A percentile compares a stretch with the other conserved stretches of the same genome.
Evolutionary conservation across 257 asterid genomes (phyloP).

Genomic region (Scutellaria barbata): DNA sequence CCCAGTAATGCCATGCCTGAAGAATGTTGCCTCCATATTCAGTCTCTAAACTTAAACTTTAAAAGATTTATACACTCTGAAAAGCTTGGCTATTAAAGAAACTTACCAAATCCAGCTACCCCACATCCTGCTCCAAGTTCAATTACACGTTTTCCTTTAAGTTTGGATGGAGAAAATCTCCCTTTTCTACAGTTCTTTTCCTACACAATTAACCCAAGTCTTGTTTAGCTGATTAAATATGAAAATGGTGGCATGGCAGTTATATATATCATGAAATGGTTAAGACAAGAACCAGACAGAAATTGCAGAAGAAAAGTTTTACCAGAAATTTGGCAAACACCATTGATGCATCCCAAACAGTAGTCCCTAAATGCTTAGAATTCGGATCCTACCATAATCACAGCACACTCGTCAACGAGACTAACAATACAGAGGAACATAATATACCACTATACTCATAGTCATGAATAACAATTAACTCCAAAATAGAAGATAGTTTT

Average conservation of each 20-base stretch:
- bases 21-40: conserved; percentile 36
- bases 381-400: conserved; percentile 80
- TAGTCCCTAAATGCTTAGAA: conserved; percentile 95
- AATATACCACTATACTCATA: neutral
- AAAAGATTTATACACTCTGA: conserved; percentile 3
- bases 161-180: conserved; percentile 79
- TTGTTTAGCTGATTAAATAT: conserved; percentile 27
- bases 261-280: neutral
- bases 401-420: conserved; percentile 27
- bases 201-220: conserved; percentile 46
- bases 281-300: conserved; percentile 20
- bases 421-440: conserved; percentile 11
- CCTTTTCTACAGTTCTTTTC: conserved; percentile 92
- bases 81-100: conserved; percentile 27
- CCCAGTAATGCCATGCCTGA: conserved; percentile 97
- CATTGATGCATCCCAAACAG: conserved; percentile 99
- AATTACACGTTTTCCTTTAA: conserved; percentile 91
- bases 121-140: conserved; percentile 99
- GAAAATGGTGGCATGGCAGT: neutral
- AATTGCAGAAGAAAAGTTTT: conserved; percentile 25
- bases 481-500: neutral
- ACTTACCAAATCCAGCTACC: conserved; percentile 91
- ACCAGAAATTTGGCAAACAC: conserved; percentile 95
- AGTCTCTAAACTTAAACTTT: conserved; percentile 16
- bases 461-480: neutral